phyloP scores from a whole-genome alignment of 306 rosid species.

The Quercus agrifolia region DNA sequence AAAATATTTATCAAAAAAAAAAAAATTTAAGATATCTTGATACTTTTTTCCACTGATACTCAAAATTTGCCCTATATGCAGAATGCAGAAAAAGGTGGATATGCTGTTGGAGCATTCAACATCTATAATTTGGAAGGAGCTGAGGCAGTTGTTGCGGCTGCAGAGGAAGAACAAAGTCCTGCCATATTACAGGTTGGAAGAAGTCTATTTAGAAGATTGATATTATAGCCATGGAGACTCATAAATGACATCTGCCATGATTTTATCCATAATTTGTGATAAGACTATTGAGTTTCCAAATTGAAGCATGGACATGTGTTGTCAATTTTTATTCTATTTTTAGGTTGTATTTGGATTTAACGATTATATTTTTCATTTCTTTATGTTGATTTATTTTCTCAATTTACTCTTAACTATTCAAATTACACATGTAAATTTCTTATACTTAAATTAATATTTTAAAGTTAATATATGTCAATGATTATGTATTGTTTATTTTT shows the following conservation, averaged over 20 bases:
- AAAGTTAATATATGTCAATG: too few relatives aligned
- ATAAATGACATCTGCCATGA: neutral
- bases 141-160: slow-evolving; percentile 89
- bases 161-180: slow-evolving; percentile 88
- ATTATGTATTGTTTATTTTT: too few relatives aligned
- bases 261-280: neutral
- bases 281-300: neutral
- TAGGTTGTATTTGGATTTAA: too few relatives aligned
- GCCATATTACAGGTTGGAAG: slow-evolving; percentile 87
- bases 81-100: slow-evolving; percentile 85
- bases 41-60: slow-evolving; percentile 14
- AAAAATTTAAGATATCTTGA: neutral
- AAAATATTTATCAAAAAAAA: too few relatives aligned
- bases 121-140: slow-evolving; percentile 96
- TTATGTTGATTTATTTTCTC: too few relatives aligned
- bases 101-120: slow-evolving; percentile 98
- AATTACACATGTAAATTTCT: too few relatives aligned
- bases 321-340: neutral
- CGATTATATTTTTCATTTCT: too few relatives aligned
- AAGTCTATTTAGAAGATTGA: slow-evolving; percentile 8
- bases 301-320: neutral
- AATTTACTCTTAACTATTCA: too few relatives aligned
- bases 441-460: too few relatives aligned
- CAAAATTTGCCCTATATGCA: slow-evolving; percentile 21
- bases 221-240: neutral